Base-by-base conservation (phyloP, 257 asterid genomes). In the Penstemon eatonii region DNA sequence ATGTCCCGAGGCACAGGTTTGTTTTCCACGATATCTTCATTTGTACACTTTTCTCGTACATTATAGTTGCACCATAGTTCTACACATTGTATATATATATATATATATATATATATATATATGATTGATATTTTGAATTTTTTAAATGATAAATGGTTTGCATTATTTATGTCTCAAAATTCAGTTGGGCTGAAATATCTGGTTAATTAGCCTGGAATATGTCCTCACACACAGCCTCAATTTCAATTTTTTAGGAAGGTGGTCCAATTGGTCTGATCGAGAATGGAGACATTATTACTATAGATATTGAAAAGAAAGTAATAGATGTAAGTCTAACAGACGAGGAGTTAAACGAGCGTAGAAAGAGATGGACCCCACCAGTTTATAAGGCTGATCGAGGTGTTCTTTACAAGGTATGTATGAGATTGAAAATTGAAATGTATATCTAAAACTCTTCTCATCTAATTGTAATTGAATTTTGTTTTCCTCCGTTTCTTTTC, bases 1-100 rank as follows among this genome's bases (percentile, higher is more conserved):
- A 63, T 93, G 91, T 75, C 99, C 99, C 2, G 99, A 93, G 79
- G 97, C 99, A 58, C 99, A 93, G 94, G 99, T 90, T 63, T 55
- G 40, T 67, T 76, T 5, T 13, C 40, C 46, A 65, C 45, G 18
- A 25, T 47, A 6, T 39, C 44, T 1, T 25, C 33, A 25, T 25
- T 2, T 25, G 33, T 25, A 25, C 33, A 25, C 33, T 25, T 25
- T 6, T 67, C 55, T n/a, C 7, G 37, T 13, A 8, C 38, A 12
- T 66, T 41, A 8, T 6, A 13, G 7, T 45, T 63, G 19, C 45
- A 57, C 63, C 41, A 40, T 61, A 25, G 36, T 63, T 53, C 61
- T 4, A 25, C 33, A 25, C 33, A 25, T 25, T 25, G 33, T 25
- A 25, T 25, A 25, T n/a, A n/a, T n/a, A n/a, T n/a, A n/a, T n/a